A percentile compares a stretch with the other conserved stretches of the same genome.
These are phyloP conservation scores for Biscogniauxia sp. DNA, from an alignment of 2,329 filamentous ascomycete genomes.

Conservation along the genomic window DNA sequence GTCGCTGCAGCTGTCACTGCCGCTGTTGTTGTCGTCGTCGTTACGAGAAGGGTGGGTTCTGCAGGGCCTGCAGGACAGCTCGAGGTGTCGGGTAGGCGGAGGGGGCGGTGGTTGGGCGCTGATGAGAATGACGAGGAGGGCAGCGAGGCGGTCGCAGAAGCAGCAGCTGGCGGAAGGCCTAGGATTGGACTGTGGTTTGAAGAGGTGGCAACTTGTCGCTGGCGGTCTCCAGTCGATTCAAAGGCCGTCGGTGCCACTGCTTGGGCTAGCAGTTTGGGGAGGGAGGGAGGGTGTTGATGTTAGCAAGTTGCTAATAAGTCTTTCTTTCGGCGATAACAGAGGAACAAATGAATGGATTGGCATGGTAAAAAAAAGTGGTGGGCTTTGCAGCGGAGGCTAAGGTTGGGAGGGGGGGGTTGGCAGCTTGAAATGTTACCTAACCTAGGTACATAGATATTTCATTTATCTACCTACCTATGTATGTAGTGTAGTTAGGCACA, in stretches of 20 bases:
- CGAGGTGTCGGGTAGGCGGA: background rate
- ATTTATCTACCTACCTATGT: background rate
- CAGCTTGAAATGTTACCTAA: background rate
- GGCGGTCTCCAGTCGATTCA: background rate
- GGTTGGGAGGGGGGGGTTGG: background rate
- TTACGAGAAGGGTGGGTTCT: conserved; percentile 4
- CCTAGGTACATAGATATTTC: too few species aligned
- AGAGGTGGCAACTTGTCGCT: background rate
- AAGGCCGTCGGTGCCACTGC: background rate
- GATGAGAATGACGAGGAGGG: conserved; percentile 6
- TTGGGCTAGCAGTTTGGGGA: background rate
- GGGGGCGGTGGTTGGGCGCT: conserved; percentile 21
- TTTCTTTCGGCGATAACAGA: background rate
- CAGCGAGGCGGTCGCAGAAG: background rate
- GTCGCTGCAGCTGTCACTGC: background rate
- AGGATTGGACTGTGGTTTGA: background rate
- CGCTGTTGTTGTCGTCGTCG: background rate
- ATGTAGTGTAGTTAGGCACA: too few species aligned
- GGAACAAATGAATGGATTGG: background rate
- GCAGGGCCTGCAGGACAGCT: conserved; percentile 15
- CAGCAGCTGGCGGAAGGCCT: background rate
- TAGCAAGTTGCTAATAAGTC: background rate
- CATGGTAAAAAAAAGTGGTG: background rate
- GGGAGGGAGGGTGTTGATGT: background rate
- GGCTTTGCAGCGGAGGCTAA: background rate